These are phyloP conservation scores for Phytophthora crassamura DNA, from an alignment of 352 stramenopile species.

Conservation along the genomic window DNA sequence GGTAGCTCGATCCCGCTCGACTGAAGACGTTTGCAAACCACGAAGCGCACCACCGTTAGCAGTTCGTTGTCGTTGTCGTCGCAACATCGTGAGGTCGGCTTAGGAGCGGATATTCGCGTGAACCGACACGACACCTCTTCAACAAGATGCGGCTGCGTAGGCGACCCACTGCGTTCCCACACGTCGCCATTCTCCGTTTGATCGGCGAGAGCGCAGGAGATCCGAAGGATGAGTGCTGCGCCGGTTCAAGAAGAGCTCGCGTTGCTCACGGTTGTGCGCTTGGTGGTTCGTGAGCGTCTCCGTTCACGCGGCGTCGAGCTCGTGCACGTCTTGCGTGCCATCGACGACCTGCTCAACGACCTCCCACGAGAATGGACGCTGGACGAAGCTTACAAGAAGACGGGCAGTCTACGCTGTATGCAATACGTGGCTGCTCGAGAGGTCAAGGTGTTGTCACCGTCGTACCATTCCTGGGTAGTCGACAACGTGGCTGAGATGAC, in stretches of 20 bases:
- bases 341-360: constrained; percentile 19
- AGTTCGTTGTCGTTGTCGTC: neutral
- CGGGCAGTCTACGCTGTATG: constrained; percentile 24
- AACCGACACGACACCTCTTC: constrained; percentile 3
- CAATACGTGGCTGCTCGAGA: constrained; percentile 17
- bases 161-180: neutral
- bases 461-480: constrained; percentile 21
- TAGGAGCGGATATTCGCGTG: neutral
- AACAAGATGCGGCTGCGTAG: neutral
- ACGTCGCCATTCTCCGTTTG: constrained; percentile 9
- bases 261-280: constrained; percentile 17
- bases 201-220: neutral
- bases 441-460: neutral
- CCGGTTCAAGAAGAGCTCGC: neutral
- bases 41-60: constrained; percentile 7
- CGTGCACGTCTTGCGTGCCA: constrained; percentile 13
- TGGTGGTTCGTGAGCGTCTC: constrained; percentile 21
- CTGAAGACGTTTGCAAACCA: constrained; percentile 3
- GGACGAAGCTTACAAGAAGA: constrained; percentile 21
- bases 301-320: constrained; percentile 13
- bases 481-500: constrained; percentile 19
- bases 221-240: neutral
- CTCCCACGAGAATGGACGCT: constrained; percentile 14
- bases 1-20: neutral
- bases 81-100: too few relatives aligned